Percentiles rank a stretch among this genome's conserved stretches.
phyloP scores from a whole-genome alignment of 2,329 filamentous ascomycete species.

The Aspergillus quadricinctus region DNA sequence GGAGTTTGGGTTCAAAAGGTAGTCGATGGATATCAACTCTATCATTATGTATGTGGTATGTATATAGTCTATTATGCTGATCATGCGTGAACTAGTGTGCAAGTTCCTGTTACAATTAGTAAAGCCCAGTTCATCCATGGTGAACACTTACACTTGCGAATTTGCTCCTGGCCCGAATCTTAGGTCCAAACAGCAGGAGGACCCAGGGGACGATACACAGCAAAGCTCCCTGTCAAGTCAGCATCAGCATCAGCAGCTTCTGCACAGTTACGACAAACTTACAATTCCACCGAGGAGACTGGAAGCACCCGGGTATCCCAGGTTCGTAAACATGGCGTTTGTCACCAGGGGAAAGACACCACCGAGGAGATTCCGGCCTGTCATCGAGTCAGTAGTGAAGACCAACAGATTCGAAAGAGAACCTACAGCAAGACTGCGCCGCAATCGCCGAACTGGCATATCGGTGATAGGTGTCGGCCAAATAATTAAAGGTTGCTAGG shows the following conservation, averaged over 20 bases:
- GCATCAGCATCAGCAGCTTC: conserved; percentile 4
- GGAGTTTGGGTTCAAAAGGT: background rate
- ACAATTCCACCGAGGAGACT: conserved; percentile 73
- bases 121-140: background rate
- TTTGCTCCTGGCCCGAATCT: conserved; percentile 69
- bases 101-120: background rate
- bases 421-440: conserved; percentile 71
- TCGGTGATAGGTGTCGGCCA: conserved; percentile 80
- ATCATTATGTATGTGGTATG: background rate
- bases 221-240: conserved; percentile 39
- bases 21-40: background rate
- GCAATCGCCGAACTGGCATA: conserved; percentile 84
- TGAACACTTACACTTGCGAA: conserved; percentile 59
- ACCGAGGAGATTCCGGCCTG: conserved; percentile 69
- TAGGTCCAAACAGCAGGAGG: conserved; percentile 71
- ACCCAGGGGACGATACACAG: conserved; percentile 86
- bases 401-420: background rate
- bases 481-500: conserved; percentile 85
- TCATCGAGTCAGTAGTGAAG: background rate
- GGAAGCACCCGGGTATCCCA: conserved; percentile 68
- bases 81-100: background rate
- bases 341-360: conserved; percentile 79
- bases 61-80: background rate
- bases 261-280: conserved; percentile 13
- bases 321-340: conserved; percentile 63